These are phyloP conservation scores for Pseudogymnoascus sp. DNA, from an alignment of 2,329 filamentous ascomycete species.

Conservation along the genomic window DNA sequence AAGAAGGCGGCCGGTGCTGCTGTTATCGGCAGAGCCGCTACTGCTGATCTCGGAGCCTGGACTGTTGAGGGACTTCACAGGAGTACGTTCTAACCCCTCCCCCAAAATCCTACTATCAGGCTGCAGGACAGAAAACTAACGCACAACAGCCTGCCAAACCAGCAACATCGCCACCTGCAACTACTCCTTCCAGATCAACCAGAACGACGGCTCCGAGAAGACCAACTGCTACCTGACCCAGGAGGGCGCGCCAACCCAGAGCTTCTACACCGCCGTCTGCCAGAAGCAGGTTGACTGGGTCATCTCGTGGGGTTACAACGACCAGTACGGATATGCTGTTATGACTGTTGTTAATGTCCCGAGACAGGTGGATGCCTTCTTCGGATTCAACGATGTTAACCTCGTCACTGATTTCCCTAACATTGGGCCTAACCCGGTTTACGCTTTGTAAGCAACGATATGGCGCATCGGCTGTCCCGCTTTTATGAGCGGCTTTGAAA, in stretches of 20 bases:
- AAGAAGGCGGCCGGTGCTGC: neutral
- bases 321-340: neutral
- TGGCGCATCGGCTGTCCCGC: neutral
- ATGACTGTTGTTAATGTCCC: constrained; percentile 7
- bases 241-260: neutral
- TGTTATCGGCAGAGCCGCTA: neutral
- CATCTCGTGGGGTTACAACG: constrained; percentile 8
- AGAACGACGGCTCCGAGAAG: neutral
- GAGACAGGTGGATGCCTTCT: neutral
- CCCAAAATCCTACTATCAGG: neutral
- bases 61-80: neutral
- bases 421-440: neutral
- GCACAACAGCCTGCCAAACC: neutral
- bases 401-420: neutral
- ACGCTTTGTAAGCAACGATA: neutral
- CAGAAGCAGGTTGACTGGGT: neutral
- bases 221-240: neutral
- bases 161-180: neutral
- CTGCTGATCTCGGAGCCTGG: neutral
- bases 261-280: constrained; percentile 4
- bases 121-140: neutral
- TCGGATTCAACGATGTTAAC: constrained; percentile 10
- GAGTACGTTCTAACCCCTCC: neutral
- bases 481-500: neutral
- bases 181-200: constrained; percentile 5